Evolutionary conservation across 148 eudicot genomes (phyloP), one percentile per base, ranked within the genome.

Genomic region (Arctostaphylos glauca): DNA sequence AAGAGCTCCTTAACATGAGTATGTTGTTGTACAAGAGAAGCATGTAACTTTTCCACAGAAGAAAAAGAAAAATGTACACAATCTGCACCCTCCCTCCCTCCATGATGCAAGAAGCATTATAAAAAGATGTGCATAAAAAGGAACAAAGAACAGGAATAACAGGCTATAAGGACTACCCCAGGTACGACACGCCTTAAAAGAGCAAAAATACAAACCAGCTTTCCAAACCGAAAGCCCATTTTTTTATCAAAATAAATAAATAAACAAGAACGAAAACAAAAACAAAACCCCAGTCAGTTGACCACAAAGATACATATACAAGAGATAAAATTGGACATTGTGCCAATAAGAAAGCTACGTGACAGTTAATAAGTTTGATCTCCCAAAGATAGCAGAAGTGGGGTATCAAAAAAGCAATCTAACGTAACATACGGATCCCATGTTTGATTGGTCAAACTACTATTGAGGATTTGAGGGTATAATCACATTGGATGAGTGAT

Each of bases 1-100:
- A 25, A 21, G 56, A n/a, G 80, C 13, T 19, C 79, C 4, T 0
- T 3, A 83, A 44, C 78, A 77, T 84, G 52, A 82, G 76, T 52
- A 46, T 0, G 56, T 18, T 80, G 38, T 31, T 21, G 8, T 47
- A 21, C n/a, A 47, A 12, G 15, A 64, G 21, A 76, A 9, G 46
- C 43, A 56, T 18, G 18, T 16, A 18, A n/a, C 21, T 9, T 76
- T 7, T 19, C 41, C 50, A 38, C 4, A 48, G 15, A 23, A 59
- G 19, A 9, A 58, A 4, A 47, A 55, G 16, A 41, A 72, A 12
- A 19, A 13, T 46, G 31, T 52, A 6, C 21, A 31, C n/a, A 62
- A 3, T 49, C 50, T 23, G 70, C 70, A 46, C 54, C 55, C 53
- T 16, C 54, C 72, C 31, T 38, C 56, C 21, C 66, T 46, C 68